Evolutionary conservation across 768 basidiomycete species (phyloP), one percentile per base, ranked within the genome.

Genomic region (Lentinula guzmanii): DNA sequence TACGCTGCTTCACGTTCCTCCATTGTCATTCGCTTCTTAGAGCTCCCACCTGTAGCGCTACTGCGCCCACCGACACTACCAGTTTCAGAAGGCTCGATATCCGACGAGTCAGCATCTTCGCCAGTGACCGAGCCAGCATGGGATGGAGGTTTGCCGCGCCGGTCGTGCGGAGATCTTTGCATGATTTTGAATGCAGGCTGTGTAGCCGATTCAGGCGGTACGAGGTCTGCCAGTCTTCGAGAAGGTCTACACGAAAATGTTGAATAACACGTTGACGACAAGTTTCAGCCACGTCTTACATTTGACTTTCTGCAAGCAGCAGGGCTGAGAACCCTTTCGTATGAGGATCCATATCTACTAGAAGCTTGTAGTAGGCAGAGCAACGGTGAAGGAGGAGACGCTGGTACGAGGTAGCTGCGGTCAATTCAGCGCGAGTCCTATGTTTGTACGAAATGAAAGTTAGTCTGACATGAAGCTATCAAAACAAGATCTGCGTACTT

Each of bases 1-100:
- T 94, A 94, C n/a, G 91, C 93, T 0, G 90, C 93, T 69, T 90
- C 91, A 35, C 92, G 87, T 71, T 94, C 87, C 67, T 90, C 89
- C 24, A 94, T 86, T 2, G 93, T 93, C 77, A 85, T 84, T 34
- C 82, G 81, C 69, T 89, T 86, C 76, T 87, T 81, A 63, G 76
- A 73, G 65, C 82, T 82, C 55, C 82, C 77, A 52, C 81, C 82
- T 4, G 86, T 83, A 21, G 81, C 76, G 67, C 80, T 88, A 70
- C 87, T 88, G 54, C 86, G 81, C 18, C 84, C 86, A 58, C 87
- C 88, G 21, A 85, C 70, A 69, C 89, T 91, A n/a, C 90, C 90
- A 9, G 88, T 74, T 68, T 92, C 91, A 15, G 90, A 91, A 10
- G 89, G 87, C 64, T 92, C 91, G 46, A 83, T 78, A 69, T 93